Conservation (phyloP, 1,284 basidiomycete species). For the Trametes versicolor region DNA sequence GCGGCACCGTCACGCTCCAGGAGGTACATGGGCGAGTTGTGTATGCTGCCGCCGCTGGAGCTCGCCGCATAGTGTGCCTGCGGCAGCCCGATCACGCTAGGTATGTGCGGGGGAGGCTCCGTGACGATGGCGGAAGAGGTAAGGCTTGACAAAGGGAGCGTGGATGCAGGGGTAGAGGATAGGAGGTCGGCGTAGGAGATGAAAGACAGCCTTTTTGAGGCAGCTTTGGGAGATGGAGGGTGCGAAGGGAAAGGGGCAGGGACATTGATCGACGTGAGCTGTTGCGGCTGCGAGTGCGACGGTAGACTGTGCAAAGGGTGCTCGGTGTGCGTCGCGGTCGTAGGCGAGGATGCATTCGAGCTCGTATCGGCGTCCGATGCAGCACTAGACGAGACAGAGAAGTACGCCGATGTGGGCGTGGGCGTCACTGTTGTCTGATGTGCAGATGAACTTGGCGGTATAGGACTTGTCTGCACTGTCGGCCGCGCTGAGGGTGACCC, state of each 20-base stretch:
- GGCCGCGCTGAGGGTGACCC: conserved; percentile 39
- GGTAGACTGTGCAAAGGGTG: conserved; percentile 44
- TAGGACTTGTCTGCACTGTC: conserved; percentile 33
- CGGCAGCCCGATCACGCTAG: conserved; percentile 59
- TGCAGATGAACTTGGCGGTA: conserved; percentile 15
- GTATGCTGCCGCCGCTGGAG: conserved; percentile 43
- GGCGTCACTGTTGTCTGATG: conserved; percentile 43
- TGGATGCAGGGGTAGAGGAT: conserved; percentile 76
- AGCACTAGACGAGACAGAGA: conserved; percentile 46
- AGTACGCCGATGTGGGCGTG: conserved; percentile 62
- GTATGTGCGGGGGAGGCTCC: conserved; percentile 74
- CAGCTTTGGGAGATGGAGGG: conserved; percentile 63
- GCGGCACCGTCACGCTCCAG: conserved; percentile 37
- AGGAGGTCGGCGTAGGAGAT: conserved; percentile 88
- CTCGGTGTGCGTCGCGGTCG: conserved; percentile 51
- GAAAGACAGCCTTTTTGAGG: conserved; percentile 81
- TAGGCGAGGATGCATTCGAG: conserved; percentile 50
- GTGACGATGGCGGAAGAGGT: conserved; percentile 62
- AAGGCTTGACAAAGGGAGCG: conserved; percentile 75
- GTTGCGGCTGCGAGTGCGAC: conserved; percentile 36
- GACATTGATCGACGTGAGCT: conserved; percentile 50
- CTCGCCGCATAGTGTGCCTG: conserved; percentile 42
- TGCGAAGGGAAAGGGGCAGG: conserved; percentile 49
- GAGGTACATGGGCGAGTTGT: conserved; percentile 35
- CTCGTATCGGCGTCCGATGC: conserved; percentile 37